These are phyloP conservation scores for Scutellaria minor DNA, from an alignment of 257 asterid genomes.

Conservation along the genomic window DNA sequence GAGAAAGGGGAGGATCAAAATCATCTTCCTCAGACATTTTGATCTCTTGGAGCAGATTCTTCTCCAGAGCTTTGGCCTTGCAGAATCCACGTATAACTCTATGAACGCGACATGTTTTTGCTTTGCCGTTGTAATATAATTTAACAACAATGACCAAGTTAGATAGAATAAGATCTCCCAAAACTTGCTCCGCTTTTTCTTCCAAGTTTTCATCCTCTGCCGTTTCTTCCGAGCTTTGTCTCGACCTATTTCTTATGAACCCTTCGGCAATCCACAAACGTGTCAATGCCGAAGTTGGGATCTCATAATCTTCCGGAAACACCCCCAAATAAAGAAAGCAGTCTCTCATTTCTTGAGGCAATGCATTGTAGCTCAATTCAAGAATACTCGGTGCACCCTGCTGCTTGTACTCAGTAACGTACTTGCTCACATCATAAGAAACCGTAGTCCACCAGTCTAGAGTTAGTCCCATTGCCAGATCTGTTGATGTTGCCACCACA, in stretches of 20 bases:
- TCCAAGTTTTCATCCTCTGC: no score
- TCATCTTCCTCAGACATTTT: background rate
- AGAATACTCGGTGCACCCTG: background rate
- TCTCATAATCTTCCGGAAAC: no score
- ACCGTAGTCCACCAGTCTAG: constrained; percentile 5
- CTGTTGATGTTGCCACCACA: background rate
- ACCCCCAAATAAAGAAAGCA: no score
- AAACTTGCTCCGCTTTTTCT: no score
- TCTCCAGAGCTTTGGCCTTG: background rate
- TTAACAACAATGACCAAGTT: background rate
- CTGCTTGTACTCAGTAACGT: background rate
- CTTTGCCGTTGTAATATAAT: background rate
- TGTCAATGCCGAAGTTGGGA: no score
- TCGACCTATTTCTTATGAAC: no score
- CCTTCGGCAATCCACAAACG: no score
- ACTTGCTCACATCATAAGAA: background rate
- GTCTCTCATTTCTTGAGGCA: no score
- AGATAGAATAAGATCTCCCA: no score
- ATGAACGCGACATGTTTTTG: constrained; percentile 7
- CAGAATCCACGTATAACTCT: background rate
- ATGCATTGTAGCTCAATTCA: no score
- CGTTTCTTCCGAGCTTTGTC: no score
- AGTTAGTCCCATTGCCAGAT: background rate
- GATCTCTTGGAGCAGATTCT: background rate
- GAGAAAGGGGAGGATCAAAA: background rate